These are phyloP conservation scores for Cladophialophora exuberans DNA, from an alignment of 2,329 filamentous ascomycete species.

Conservation along the genomic window DNA sequence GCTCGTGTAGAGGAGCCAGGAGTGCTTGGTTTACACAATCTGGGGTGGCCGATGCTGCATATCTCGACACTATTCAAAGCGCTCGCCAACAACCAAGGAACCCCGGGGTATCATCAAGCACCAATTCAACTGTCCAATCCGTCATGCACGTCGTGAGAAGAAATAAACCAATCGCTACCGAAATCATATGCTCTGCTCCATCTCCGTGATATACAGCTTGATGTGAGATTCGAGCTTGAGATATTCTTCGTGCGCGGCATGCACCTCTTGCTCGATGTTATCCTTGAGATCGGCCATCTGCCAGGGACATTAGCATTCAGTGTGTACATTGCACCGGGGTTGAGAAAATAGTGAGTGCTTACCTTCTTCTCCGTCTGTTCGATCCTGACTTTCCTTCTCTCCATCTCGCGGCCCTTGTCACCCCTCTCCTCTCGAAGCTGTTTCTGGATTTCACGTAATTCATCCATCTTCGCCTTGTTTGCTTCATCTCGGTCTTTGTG, in stretches of 20 bases:
- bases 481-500: slow-evolving; percentile 79
- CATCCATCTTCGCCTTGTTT: slow-evolving; percentile 88
- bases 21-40: not conserved
- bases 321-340: not conserved
- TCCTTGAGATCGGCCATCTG: slow-evolving; percentile 98
- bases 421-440: slow-evolving; percentile 80
- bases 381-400: slow-evolving; percentile 86
- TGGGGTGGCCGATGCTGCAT: too few relatives aligned
- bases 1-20: slow-evolving; percentile 15
- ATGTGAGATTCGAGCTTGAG: slow-evolving; percentile 97
- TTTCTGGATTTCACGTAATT: slow-evolving; percentile 77
- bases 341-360: slow-evolving; percentile 36
- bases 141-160: slow-evolving; percentile 23
- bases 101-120: slow-evolving; percentile 44
- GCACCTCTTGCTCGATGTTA: slow-evolving; percentile 93
- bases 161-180: not conserved
- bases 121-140: slow-evolving; percentile 14
- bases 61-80: slow-evolving; percentile 8
- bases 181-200: slow-evolving; percentile 83
- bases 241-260: slow-evolving; percentile 89
- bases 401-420: slow-evolving; percentile 89
- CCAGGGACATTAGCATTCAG: slow-evolving; percentile 34
- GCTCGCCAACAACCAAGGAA: slow-evolving; percentile 2
- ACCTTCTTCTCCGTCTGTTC: slow-evolving; percentile 99
- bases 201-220: slow-evolving; percentile 96